Evolutionary conservation across 371 early-diverging fungal genomes (phyloP), one percentile per base, ranked within the genome.

Genomic region (Cladochytrium tenue): DNA sequence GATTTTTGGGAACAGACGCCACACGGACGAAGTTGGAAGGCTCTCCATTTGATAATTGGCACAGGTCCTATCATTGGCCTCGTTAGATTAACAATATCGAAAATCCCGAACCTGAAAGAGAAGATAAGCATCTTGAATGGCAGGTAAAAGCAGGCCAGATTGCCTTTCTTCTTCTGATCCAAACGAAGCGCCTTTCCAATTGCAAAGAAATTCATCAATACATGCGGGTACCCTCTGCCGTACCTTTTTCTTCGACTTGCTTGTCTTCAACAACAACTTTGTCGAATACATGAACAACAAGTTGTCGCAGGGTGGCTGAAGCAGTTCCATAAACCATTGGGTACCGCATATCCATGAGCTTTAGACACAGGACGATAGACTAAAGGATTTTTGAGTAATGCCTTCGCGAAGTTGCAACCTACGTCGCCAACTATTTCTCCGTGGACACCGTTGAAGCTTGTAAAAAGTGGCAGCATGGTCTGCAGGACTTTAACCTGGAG

Each of bases 401-500:
- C 57, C 30, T 34, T 2, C 62, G 4, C 59, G 20, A 34, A 15
- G 27, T 53, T 53, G 26, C 53, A 35, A 30, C 57, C 26, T 76
- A 92, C 93, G 78, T 94, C 93, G 17, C 90, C 91, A 28, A 97
- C 71, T 0, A 89, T 84, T 58, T 90, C 90, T 36, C 92, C 94
- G 65, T 89, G 90, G 1, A 94, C 85, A 62, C 81, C 80, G 30
- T 81, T 77, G 72, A 94, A 95, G 65, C 93, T 91, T 25, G 90
- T 91, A 36, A 95, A 77, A 15, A 98, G 78, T 3, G 97, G 95
- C 34, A 96, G 73, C 10, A 96, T 85, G 3, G 91, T 93, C 73
- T 98, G 98, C 32, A 98, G 76, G 26, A 94, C 88, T 68, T 95
- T 95, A 55, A 98, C 81, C 70, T 98, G 98, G 34, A 95, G 87